A percentile compares a stretch with the other conserved stretches of the same genome.
phyloP scores from a whole-genome alignment of 2,329 filamentous ascomycete genomes.

The Clarireedia paspali region DNA sequence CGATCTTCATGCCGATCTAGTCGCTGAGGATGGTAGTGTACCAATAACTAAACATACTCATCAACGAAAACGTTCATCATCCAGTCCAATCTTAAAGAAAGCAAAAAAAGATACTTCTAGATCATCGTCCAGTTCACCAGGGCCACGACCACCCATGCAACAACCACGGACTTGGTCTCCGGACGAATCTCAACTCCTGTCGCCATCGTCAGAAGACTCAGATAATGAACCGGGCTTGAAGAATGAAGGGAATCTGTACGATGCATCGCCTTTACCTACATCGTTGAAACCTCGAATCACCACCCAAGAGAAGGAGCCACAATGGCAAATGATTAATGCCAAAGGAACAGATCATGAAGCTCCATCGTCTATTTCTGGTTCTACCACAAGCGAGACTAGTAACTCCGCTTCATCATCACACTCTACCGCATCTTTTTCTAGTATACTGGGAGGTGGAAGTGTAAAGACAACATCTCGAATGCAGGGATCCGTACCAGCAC shows the following conservation, averaged over 20 bases:
- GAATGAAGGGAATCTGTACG: not conserved
- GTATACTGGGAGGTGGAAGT: not conserved
- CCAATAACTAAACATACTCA: not conserved
- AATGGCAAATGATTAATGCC: slow-evolving; percentile 23
- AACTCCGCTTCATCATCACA: slow-evolving; percentile 15
- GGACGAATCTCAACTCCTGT: slow-evolving; percentile 20
- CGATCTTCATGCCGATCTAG: slow-evolving; percentile 17
- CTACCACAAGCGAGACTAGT: slow-evolving; percentile 8
- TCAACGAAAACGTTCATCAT: not conserved
- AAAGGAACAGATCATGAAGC: slow-evolving; percentile 2
- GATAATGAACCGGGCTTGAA: slow-evolving; percentile 4
- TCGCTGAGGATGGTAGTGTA: not conserved
- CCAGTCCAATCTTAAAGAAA: not conserved
- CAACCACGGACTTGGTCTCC: slow-evolving; percentile 14
- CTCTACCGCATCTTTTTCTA: slow-evolving; percentile 10
- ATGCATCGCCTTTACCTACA: slow-evolving; percentile 2
- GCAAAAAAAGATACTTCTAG: not conserved
- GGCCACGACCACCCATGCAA: slow-evolving; percentile 1
- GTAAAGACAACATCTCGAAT: not conserved
- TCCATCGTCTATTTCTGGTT: slow-evolving; percentile 10
- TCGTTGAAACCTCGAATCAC: slow-evolving; percentile 16
- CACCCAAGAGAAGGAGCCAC: slow-evolving; percentile 13
- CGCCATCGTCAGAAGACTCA: slow-evolving; percentile 14
- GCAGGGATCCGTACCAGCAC: not conserved
- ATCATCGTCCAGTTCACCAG: slow-evolving; percentile 3